Base-by-base conservation (phyloP, 2,329 filamentous ascomycete genomes). In the Ceratocystiopsis brevicomis region DNA sequence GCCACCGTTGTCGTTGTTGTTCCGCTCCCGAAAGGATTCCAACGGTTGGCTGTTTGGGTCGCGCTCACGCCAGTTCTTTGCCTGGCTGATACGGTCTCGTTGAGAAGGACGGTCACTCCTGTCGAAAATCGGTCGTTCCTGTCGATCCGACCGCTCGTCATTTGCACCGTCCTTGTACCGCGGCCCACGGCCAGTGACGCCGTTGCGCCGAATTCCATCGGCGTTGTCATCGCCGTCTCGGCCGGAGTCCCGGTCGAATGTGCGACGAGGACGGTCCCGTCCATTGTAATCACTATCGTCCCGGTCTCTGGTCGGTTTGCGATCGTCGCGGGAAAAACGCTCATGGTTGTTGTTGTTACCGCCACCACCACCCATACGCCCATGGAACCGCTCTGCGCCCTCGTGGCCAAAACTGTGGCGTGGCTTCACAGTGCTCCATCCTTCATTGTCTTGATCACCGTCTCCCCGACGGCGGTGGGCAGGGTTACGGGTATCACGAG, bases 371-470 rank as follows among this genome's bases (percentile, higher is more conserved):
- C 72, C 73, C 71, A 77, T 76, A 46, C 73, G 71, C 41, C 75
- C 74, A 44, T 75, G 71, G 49, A 81, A 81, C 43, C 77, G 71
- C 57, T 83, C 78, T 48, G 78, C 76, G 37, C 80, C 78, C 47
- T 83, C 78, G 44, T 74, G 68, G 16, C 78, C 76, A 54, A 82
- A 77, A 54, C 76, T 85, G 64, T 80, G 82, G 50, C 79, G 74
- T 21, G 78, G 75, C 53, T 81, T 81, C 35, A 81, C 76, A 21
- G 69, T 77, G 51, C 72, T 82, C 81, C 81, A 85, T 41, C 79
- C 78, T 44, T 86, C 80, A 48, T 65, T 69, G 44, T 82, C 79
- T 47, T 67, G 65, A 36, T 77, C 73, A 39, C 59, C 64, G 40
- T 71, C 68, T 19, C 63, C 64, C 33, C 71, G 72, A 44, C 70